Base-by-base conservation (phyloP, 225 moss, liverwort and hornwort genomes). In the Polytrichum commune region DNA sequence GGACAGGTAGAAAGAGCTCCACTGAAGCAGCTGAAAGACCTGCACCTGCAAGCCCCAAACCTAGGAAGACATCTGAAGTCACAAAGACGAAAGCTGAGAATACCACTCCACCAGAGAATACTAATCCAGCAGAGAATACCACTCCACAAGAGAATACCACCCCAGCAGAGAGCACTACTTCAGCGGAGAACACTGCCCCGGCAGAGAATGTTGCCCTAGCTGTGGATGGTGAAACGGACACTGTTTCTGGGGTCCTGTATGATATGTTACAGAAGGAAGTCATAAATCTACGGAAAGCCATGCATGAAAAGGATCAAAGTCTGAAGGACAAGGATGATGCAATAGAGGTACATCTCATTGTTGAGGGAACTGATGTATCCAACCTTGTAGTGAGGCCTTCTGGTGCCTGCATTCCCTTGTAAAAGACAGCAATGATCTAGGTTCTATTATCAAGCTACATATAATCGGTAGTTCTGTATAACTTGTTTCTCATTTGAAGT, bases 211-310 rank as follows among this genome's bases (percentile, higher is more conserved):
- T 35, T 66, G 35, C 33, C 38, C 60, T n/a, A 62, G 71, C 71
- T 29, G 35, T 77, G 19, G 78, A 85, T 54, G 70, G 29, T 68
- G 73, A 67, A 68, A 61, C 64, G 19, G 85, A 88, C 68, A 74
- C 76, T 22, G 88, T 85, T 35, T 85, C 88, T 28, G 88, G 88
- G 69, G 78, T 85, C 72, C 88, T 85, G 82, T 88, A 85, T 80
- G 88, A 88, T 85, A 83, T 85, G 63, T 77, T 88, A 72, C 88
- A 88, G 85, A 88, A 88, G 73, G 85, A 88, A 72, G 88, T 88
- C 10, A 85, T 88, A 22, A 55, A 71, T 60, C 69, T 88, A 38
- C 81, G 85, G 74, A 85, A 83, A 76, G 55, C 83, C 60, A 80
- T 82, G 33, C 88, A 88, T 74, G 88, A 88, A 63, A 85, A 88